phyloP scores from a whole-genome alignment of 2,329 filamentous ascomycete genomes.

The Xylaria sp. region DNA sequence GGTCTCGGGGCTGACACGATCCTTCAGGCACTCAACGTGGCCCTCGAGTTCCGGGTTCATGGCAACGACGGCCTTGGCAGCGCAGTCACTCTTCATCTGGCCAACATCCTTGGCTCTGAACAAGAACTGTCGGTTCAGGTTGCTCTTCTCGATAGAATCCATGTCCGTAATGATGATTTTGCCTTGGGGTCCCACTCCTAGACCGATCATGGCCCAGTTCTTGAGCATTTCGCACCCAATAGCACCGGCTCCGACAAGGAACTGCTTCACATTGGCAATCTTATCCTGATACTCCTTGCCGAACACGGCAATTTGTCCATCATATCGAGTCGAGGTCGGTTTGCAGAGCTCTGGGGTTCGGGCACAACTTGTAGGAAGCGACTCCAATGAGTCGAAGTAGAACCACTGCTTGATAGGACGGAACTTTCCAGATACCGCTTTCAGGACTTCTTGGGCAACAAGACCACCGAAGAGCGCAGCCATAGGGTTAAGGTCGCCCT shows the following conservation, averaged over 20 bases:
- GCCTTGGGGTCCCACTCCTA: constrained; percentile 81
- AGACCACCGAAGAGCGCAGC: constrained; percentile 93
- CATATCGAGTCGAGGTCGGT: constrained; percentile 79
- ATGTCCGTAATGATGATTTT: constrained; percentile 93
- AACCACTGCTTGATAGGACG: constrained; percentile 92
- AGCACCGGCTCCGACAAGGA: constrained; percentile 91
- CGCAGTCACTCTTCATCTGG: constrained; percentile 92
- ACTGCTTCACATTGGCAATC: constrained; percentile 82
- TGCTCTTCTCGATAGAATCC: constrained; percentile 98
- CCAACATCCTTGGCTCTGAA: constrained; percentile 93
- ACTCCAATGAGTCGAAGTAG: constrained; percentile 98
- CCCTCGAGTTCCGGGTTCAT: constrained; percentile 93
- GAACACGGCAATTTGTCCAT: constrained; percentile 95
- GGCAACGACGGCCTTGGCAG: constrained; percentile 77
- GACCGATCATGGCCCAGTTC: constrained; percentile 98
- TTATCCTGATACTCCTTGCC: constrained; percentile 92
- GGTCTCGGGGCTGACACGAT: constrained; percentile 86
- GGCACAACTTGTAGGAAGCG: constrained; percentile 67
- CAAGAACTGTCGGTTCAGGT: constrained; percentile 93
- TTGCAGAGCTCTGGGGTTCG: constrained; percentile 85
- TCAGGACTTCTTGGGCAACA: constrained; percentile 89
- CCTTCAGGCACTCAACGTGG: constrained; percentile 79
- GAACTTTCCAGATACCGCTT: constrained; percentile 97
- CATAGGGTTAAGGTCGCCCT: constrained; percentile 84
- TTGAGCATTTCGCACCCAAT: constrained; percentile 99